A percentile compares a stretch with the other conserved stretches of the same genome.
phyloP scores from a whole-genome alignment of 2,329 filamentous ascomycete species.

The Furcasterigmium furcatum region DNA sequence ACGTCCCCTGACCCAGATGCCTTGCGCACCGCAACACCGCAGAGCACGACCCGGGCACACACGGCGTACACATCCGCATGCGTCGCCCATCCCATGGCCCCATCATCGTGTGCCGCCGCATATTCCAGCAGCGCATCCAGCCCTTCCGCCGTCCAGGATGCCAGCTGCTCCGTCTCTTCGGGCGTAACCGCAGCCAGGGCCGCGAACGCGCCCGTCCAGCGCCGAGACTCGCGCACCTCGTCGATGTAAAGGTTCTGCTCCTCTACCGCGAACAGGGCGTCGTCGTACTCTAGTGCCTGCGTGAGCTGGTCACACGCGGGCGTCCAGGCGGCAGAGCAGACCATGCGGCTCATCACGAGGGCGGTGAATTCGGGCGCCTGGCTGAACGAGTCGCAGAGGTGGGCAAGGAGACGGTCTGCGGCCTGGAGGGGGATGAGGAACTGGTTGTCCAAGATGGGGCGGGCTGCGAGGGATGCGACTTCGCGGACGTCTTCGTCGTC shows the following conservation, averaged over 20 bases:
- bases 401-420: slow-evolving; percentile 38
- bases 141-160: slow-evolving; percentile 48
- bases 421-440: slow-evolving; percentile 47
- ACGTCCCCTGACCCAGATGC: background rate
- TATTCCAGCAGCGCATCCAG: slow-evolving; percentile 37
- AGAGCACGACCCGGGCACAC: slow-evolving; percentile 43
- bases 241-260: slow-evolving; percentile 95
- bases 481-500: slow-evolving; percentile 88
- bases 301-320: slow-evolving; percentile 35
- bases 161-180: slow-evolving; percentile 18
- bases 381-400: slow-evolving; percentile 34
- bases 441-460: slow-evolving; percentile 38
- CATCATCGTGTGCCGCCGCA: slow-evolving; percentile 43
- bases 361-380: slow-evolving; percentile 30
- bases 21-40: slow-evolving; percentile 27
- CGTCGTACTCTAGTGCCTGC: slow-evolving; percentile 50
- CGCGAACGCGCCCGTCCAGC: slow-evolving; percentile 60
- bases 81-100: slow-evolving; percentile 70
- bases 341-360: slow-evolving; percentile 39
- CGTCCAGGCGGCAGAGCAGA: slow-evolving; percentile 24
- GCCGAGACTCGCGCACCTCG: slow-evolving; percentile 66
- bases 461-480: slow-evolving; percentile 50
- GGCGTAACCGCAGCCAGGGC: slow-evolving; percentile 15
- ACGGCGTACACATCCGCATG: slow-evolving; percentile 65
- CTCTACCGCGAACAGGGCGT: slow-evolving; percentile 79